Conservation (phyloP, 208 protist genomes). For the Trypanosoma congolense region DNA sequence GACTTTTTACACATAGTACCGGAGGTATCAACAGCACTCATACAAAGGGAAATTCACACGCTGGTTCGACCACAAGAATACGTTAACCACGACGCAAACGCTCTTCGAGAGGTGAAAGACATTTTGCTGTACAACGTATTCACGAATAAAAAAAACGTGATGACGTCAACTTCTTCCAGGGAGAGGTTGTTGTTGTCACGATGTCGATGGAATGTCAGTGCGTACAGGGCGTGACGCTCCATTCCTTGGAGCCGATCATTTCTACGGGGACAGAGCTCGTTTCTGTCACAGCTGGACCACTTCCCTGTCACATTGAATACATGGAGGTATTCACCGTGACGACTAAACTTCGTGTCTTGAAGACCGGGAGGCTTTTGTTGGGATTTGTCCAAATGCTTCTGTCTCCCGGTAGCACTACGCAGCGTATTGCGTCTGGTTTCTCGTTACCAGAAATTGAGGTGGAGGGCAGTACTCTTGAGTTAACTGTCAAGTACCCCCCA, state of each 20-base stretch:
- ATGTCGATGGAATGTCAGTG: conserved; percentile 39
- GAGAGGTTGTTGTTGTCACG: conserved; percentile 36
- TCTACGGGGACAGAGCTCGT: conserved; percentile 32
- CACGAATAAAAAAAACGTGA: conserved; percentile 22
- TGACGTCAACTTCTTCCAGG: conserved; percentile 26
- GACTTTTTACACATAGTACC: conserved; percentile 11
- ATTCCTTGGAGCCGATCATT: conserved; percentile 36
- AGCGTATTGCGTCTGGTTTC: conserved; percentile 42
- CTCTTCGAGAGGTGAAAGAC: conserved; percentile 28
- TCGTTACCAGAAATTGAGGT: conserved; percentile 42
- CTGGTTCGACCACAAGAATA: conserved; percentile 5
- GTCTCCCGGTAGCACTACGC: conserved; percentile 15
- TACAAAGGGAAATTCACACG: conserved; percentile 8
- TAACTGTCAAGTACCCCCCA: conserved; percentile 36
- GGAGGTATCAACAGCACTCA: conserved; percentile 10
- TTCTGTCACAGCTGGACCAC: conserved; percentile 24
- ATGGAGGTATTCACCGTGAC: conserved; percentile 51
- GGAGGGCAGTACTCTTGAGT: conserved; percentile 25
- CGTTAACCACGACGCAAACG: conserved; percentile 8
- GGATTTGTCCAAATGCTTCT: conserved; percentile 60
- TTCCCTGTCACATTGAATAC: conserved; percentile 41
- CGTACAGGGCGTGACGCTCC: conserved; percentile 36
- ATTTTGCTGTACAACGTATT: conserved; percentile 34
- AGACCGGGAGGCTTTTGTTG: conserved; percentile 25
- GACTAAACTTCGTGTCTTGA: conserved; percentile 25